A percentile compares a stretch with the other conserved stretches of the same genome.
phyloP scores from a whole-genome alignment of 805 yeast genomes.

The Candida corydali region DNA sequence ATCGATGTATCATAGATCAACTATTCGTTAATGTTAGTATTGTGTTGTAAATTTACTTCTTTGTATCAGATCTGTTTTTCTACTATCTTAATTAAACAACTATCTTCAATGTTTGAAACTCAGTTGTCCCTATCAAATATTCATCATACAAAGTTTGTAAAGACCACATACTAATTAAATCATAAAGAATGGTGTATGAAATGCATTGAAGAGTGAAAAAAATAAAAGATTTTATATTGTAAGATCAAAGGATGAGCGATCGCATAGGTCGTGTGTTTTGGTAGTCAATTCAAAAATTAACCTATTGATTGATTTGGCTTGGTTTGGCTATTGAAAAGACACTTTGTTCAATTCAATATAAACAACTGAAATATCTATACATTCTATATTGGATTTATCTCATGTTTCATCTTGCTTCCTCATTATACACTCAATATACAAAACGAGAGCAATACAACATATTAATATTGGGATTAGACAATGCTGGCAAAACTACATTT shows the following conservation, averaged over 20 bases:
- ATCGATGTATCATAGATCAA: too few species aligned
- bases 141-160: slow-evolving; percentile 13
- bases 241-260: too few species aligned
- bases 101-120: slow-evolving; percentile 18
- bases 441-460: slow-evolving; percentile 43
- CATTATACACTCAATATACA: slow-evolving; percentile 42
- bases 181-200: neutral
- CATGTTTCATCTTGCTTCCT: slow-evolving; percentile 44
- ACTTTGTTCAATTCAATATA: too few species aligned
- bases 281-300: too few species aligned
- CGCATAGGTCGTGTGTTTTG: too few species aligned
- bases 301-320: too few species aligned
- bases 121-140: slow-evolving; percentile 26
- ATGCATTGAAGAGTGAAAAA: too few species aligned
- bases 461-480: slow-evolving; percentile 84
- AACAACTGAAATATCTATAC: too few species aligned
- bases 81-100: slow-evolving; percentile 21
- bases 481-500: slow-evolving; percentile 84
- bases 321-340: too few species aligned
- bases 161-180: slow-evolving; percentile 1
- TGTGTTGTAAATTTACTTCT: too few species aligned
- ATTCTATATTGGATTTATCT: neutral
- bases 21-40: neutral
- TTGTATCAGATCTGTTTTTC: slow-evolving; percentile 18
- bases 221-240: too few species aligned